Conservation (phyloP, 1,139 yeast genomes). For the Lodderomyces parapsilosis region DNA sequence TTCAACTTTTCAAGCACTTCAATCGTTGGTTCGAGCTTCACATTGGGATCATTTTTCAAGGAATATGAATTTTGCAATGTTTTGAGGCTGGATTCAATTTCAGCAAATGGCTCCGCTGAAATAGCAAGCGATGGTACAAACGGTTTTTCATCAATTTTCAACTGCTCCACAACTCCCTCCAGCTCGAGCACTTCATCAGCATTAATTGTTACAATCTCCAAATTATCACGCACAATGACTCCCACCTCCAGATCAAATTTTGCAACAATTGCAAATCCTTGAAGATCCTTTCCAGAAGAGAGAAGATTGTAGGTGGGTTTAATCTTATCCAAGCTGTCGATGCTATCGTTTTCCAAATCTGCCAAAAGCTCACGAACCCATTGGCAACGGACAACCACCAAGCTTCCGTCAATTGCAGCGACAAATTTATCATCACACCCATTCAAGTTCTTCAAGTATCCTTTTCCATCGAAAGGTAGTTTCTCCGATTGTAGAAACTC, state of each 20-base stretch:
- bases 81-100: constrained; percentile 33
- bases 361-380: constrained; percentile 14
- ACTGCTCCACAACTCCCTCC: not conserved
- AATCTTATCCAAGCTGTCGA: constrained; percentile 3
- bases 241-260: constrained; percentile 5
- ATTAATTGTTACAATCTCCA: constrained; percentile 15
- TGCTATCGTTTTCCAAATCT: constrained; percentile 6
- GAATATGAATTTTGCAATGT: constrained; percentile 1
- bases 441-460: constrained; percentile 9
- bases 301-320: constrained; percentile 9
- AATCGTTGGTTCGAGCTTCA: constrained; percentile 7
- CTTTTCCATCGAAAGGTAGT: constrained; percentile 8
- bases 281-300: constrained; percentile 10
- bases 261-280: constrained; percentile 18
- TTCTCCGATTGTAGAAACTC: constrained; percentile 17
- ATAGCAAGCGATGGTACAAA: not conserved
- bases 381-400: constrained; percentile 14
- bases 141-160: constrained; percentile 1
- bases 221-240: constrained; percentile 10
- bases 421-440: constrained; percentile 10
- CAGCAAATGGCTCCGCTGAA: constrained; percentile 59
- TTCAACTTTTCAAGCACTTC: constrained; percentile 20
- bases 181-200: constrained; percentile 1
- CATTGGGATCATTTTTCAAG: not conserved
- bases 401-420: constrained; percentile 9